Evolutionary conservation across 2,329 filamentous ascomycete genomes (phyloP).

Genomic region (Alternaria arborescens): DNA sequence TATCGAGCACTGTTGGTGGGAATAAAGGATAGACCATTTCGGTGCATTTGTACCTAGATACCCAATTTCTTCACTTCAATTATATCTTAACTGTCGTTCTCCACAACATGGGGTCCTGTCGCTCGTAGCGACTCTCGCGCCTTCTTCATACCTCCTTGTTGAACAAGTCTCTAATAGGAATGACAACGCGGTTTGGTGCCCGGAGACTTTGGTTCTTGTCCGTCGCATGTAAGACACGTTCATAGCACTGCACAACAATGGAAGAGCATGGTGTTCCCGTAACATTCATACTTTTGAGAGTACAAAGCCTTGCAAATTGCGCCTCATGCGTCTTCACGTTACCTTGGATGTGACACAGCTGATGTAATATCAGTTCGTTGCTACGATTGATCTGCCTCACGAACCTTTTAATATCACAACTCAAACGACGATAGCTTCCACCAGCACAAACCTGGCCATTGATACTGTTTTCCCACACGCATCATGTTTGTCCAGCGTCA

Average conservation of each 20-base stretch:
- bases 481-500: no score
- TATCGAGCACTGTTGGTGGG: constrained; percentile 4
- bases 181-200: neutral
- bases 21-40: constrained; percentile 16
- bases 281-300: neutral
- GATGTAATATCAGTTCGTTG: neutral
- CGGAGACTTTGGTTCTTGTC: neutral
- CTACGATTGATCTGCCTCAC: neutral
- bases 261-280: neutral
- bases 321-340: neutral
- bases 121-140: neutral
- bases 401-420: neutral
- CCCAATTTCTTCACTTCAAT: neutral
- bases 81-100: neutral
- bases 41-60: constrained; percentile 10
- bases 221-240: neutral
- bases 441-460: no score
- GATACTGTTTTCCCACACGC: no score
- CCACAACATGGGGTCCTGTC: neutral
- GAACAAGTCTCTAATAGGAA: neutral
- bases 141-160: neutral
- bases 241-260: neutral
- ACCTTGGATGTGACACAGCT: neutral
- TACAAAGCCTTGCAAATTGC: neutral
- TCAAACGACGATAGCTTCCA: neutral